These are phyloP conservation scores for Brassica balearica DNA, from an alignment of 441 rosid species.

Conservation along the genomic window DNA sequence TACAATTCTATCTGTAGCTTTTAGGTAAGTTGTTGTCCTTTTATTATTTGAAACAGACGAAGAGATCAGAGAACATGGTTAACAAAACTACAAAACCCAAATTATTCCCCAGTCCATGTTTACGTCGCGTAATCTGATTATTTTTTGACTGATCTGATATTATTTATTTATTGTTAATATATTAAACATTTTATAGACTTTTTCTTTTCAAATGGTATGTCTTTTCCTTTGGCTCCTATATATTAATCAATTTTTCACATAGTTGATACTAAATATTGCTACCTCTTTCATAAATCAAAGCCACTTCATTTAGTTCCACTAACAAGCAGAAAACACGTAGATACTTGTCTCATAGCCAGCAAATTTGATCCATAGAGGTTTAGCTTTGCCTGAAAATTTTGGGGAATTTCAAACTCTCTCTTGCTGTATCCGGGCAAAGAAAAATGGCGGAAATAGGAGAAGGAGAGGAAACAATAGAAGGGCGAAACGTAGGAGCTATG, in stretches of 20 bases:
- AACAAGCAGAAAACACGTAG: background rate
- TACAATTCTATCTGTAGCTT: too few relatives aligned
- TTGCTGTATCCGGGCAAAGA: background rate
- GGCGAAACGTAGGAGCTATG: slow-evolving; percentile 70
- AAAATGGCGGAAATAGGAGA: slow-evolving; percentile 45
- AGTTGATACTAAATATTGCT: background rate
- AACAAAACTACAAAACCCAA: background rate
- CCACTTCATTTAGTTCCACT: background rate
- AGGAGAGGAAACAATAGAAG: slow-evolving; percentile 67
- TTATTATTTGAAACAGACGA: background rate
- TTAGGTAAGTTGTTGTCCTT: background rate
- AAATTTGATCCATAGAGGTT: background rate
- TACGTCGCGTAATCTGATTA: background rate
- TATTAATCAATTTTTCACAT: background rate
- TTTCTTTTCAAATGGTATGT: background rate
- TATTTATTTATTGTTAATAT: background rate
- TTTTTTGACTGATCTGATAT: background rate
- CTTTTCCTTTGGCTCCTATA: background rate
- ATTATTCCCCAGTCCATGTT: background rate
- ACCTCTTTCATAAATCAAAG: slow-evolving; percentile 2
- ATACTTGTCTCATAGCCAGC: background rate
- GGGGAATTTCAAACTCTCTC: background rate
- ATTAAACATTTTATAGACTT: background rate
- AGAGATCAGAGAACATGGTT: slow-evolving; percentile 9
- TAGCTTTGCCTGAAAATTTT: background rate